These are phyloP conservation scores for Microcyclosporella mali DNA, from an alignment of 2,329 filamentous ascomycete species.

Conservation along the genomic window DNA sequence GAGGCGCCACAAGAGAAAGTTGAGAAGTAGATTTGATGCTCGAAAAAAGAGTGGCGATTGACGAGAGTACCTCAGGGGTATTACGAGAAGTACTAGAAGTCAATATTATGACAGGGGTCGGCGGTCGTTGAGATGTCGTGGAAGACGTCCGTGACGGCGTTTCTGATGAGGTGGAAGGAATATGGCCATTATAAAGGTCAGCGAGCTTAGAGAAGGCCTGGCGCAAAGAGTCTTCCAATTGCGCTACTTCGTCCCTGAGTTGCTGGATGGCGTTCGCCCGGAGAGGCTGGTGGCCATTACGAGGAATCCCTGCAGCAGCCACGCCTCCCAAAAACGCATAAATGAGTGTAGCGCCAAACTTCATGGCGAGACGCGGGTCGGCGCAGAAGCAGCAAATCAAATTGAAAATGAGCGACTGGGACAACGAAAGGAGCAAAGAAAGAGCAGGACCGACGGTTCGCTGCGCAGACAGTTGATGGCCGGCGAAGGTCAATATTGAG, in stretches of 20 bases:
- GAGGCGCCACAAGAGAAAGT: background rate
- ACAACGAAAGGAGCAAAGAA: slow-evolving; percentile 9
- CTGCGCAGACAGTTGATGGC: too few species aligned
- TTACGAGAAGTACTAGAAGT: slow-evolving; percentile 14
- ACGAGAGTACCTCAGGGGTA: slow-evolving; percentile 2
- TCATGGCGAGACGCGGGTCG: background rate
- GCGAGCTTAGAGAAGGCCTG: slow-evolving; percentile 12
- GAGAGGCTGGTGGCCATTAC: slow-evolving; percentile 11
- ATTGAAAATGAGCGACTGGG: slow-evolving; percentile 10
- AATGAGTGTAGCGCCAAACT: slow-evolving; percentile 21
- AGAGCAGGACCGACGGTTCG: slow-evolving; percentile 8
- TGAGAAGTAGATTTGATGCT: slow-evolving; percentile 1
- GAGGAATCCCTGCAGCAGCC: slow-evolving; percentile 22
- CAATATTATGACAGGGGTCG: slow-evolving; percentile 1
- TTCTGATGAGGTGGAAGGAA: slow-evolving; percentile 5
- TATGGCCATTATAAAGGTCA: slow-evolving; percentile 10
- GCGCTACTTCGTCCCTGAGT: slow-evolving; percentile 14
- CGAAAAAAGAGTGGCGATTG: slow-evolving; percentile 2
- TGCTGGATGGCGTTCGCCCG: slow-evolving; percentile 8
- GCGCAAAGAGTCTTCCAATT: slow-evolving; percentile 16
- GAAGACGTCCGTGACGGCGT: slow-evolving; percentile 8
- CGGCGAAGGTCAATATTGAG: too few species aligned
- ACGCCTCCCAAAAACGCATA: slow-evolving; percentile 14
- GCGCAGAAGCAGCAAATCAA: too few species aligned
- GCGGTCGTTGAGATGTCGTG: slow-evolving; percentile 2